Conservation (phyloP, 1,139 yeast species). For the Pichia sp. region DNA sequence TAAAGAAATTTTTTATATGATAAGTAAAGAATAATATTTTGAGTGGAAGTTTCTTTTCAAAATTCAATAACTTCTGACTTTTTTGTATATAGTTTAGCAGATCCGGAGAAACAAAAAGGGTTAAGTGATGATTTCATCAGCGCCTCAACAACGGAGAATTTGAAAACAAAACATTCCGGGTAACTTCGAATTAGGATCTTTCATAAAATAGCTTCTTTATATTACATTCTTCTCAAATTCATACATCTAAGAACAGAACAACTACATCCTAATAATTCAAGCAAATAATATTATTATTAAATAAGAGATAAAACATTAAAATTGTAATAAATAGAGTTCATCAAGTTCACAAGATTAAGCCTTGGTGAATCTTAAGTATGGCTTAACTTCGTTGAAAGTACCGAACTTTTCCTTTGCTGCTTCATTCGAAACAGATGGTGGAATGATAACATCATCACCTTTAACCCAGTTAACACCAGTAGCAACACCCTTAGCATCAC, state of each 20-base stretch:
- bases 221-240: too few relatives aligned
- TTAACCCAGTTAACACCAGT: constrained; percentile 73
- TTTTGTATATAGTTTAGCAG: too few relatives aligned
- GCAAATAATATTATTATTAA: not conserved
- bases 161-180: not conserved
- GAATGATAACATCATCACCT: constrained; percentile 86
- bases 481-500: constrained; percentile 73
- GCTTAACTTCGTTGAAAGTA: constrained; percentile 70
- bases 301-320: not conserved
- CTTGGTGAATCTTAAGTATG: constrained; percentile 65
- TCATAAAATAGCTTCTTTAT: too few relatives aligned
- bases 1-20: too few relatives aligned
- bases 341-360: constrained; percentile 14
- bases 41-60: too few relatives aligned
- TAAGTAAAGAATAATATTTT: too few relatives aligned
- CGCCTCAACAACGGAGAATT: not conserved
- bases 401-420: constrained; percentile 81
- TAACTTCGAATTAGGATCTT: not conserved
- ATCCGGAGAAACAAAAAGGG: not conserved
- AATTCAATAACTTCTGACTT: too few relatives aligned
- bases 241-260: too few relatives aligned
- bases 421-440: constrained; percentile 73
- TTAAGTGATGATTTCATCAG: not conserved
- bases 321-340: not conserved
- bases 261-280: too few relatives aligned